A percentile compares a stretch with the other conserved stretches of the same genome.
Conservation (phyloP, 306 rosid genomes). For the Cyclanthera cordifolia region DNA sequence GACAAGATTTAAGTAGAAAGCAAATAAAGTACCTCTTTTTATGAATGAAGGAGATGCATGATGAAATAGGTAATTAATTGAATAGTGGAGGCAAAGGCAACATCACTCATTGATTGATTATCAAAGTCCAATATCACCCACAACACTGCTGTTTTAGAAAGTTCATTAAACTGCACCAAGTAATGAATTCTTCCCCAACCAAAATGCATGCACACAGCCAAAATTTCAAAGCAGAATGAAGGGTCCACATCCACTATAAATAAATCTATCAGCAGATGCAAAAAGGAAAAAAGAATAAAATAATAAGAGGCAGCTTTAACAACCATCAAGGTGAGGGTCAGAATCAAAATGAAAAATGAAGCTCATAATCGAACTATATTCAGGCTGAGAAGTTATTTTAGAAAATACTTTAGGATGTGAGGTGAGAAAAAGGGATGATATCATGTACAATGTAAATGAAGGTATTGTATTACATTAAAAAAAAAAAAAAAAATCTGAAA, state of each 20-base stretch:
- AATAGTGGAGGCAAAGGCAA: too few species aligned
- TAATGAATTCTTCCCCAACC: not conserved
- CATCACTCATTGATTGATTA: conserved; percentile 3
- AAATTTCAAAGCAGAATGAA: not conserved
- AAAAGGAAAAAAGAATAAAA: not conserved
- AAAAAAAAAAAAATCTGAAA: conserved; percentile 13
- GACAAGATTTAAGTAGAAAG: not conserved
- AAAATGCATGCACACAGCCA: not conserved
- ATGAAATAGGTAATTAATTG: not conserved
- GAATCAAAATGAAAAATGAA: not conserved
- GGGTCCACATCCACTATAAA: not conserved
- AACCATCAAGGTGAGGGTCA: not conserved
- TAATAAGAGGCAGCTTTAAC: not conserved
- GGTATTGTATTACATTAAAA: conserved; percentile 11
- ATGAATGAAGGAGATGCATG: conserved; percentile 1
- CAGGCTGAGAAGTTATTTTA: not conserved
- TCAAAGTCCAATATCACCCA: conserved; percentile 6
- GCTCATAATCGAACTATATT: not conserved
- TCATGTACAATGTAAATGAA: conserved; percentile 12
- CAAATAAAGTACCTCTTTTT: conserved; percentile 6
- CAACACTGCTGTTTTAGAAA: not conserved
- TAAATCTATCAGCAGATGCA: not conserved
- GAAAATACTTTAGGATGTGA: conserved; percentile 8
- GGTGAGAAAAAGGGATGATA: not conserved
- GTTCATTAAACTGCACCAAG: conserved; percentile 6